phyloP scores from a whole-genome alignment of 257 asterid genomes.

The Jacaranda mimosifolia region DNA sequence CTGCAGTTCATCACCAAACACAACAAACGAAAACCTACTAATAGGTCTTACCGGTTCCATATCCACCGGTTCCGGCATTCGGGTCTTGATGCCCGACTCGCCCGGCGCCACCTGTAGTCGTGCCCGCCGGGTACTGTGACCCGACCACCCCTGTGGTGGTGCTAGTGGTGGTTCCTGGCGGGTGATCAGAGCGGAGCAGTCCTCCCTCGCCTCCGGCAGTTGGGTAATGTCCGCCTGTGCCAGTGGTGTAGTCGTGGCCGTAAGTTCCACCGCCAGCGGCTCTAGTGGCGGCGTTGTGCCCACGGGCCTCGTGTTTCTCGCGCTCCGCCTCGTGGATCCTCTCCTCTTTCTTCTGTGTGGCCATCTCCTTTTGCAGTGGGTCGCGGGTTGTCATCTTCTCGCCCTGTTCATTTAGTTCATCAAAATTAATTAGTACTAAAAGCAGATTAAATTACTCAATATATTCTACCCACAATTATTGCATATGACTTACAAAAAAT shows the following conservation, averaged over 20 bases:
- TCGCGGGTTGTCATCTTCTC: constrained; percentile 53
- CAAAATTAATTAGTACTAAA: not conserved
- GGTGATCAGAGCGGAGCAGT: not conserved
- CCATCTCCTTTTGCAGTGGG: constrained; percentile 56
- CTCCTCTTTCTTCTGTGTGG: constrained; percentile 48
- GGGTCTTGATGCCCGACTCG: constrained; percentile 22
- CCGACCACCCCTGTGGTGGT: no score
- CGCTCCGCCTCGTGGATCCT: constrained; percentile 49
- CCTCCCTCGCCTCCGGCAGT: constrained; percentile 1
- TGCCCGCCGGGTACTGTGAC: not conserved
- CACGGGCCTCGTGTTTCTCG: constrained; percentile 39
- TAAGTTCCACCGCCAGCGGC: constrained; percentile 14
- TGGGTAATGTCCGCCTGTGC: not conserved
- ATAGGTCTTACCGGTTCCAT: not conserved
- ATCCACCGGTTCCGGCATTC: constrained; percentile 12
- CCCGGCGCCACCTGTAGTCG: not conserved
- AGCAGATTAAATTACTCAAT: no score
- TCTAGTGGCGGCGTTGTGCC: constrained; percentile 40
- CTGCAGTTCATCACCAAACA: not conserved
- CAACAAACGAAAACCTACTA: not conserved
- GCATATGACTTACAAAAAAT: no score
- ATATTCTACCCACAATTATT: no score
- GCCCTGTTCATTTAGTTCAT: constrained; percentile 26
- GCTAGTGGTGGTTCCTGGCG: not conserved
- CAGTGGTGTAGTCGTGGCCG: constrained; percentile 27